These are phyloP conservation scores for Fistulifera solaris DNA, from an alignment of 108 stramenopile genomes.

Conservation along the genomic window DNA sequence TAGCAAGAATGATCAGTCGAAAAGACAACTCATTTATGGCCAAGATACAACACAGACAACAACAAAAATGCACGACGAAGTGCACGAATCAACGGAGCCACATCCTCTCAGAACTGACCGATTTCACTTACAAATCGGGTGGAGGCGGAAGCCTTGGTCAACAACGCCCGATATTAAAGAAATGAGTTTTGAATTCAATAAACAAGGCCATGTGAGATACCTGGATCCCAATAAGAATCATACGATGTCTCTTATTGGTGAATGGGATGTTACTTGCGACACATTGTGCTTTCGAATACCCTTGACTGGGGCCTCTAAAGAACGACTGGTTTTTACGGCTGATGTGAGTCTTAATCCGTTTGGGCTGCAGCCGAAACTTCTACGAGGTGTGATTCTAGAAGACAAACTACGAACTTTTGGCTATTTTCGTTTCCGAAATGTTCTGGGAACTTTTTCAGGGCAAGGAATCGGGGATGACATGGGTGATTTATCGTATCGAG, in stretches of 20 bases:
- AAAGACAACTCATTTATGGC: too few species aligned
- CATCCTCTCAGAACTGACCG: slow-evolving; percentile 7
- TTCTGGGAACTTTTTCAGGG: slow-evolving; percentile 60
- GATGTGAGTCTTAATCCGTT: slow-evolving; percentile 62
- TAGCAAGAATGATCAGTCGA: too few species aligned
- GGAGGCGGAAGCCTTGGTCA: not conserved
- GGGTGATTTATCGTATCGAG: slow-evolving; percentile 39
- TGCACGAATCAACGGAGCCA: not conserved
- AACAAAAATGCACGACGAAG: too few species aligned
- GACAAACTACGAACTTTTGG: slow-evolving; percentile 10
- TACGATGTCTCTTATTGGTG: not conserved
- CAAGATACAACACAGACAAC: too few species aligned
- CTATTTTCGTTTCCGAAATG: slow-evolving; percentile 53
- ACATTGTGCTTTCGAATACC: slow-evolving; percentile 1
- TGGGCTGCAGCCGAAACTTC: slow-evolving; percentile 48
- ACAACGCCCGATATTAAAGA: not conserved
- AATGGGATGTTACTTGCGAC: not conserved
- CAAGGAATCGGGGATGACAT: slow-evolving; percentile 52
- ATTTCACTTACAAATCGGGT: slow-evolving; percentile 2
- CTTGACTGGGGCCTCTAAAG: not conserved
- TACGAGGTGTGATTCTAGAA: slow-evolving; percentile 41
- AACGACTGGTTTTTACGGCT: slow-evolving; percentile 26
- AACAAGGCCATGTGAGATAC: slow-evolving; percentile 8
- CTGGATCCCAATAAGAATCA: not conserved
- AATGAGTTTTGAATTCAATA: slow-evolving; percentile 2